Base-by-base conservation (phyloP, 345 rosid species). In the Eucalyptus regnans region DNA sequence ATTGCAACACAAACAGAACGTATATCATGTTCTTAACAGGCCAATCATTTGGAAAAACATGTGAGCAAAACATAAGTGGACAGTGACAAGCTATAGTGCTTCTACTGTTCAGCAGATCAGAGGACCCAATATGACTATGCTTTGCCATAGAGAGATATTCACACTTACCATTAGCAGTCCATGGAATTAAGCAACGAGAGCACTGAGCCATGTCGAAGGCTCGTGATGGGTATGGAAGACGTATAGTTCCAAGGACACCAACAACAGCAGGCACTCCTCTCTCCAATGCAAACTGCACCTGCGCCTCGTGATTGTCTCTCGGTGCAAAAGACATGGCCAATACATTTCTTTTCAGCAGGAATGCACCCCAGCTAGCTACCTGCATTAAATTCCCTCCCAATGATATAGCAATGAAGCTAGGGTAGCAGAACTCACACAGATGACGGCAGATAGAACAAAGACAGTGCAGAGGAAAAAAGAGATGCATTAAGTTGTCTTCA, bases 321-420 rank as follows among this genome's bases (percentile, higher is more conserved):
- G 99, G 99, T 7, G 99, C 98, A 92, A 98, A 98, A 3, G 99
- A 98, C 98, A 98, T 97, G 12, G 99, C 87, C 91, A 97, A 87
- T 51, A 98, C 98, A 76, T 98, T 98, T 94, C 97, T 94, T 90
- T 95, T 96, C 92, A 95, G 89, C 91, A 98, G 91, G 89, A 97
- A 98, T 62, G 98, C 99, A 89, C 99, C 99, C 99, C 99, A 98
- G 89, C 99, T 98, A 58, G 99, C 99, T 86, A 98, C 99, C 99
- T 98, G 89, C 66, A 88, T 56, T 58, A 68, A 52, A 41, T 81
- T 58, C 83, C 27, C 48, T 41, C 48, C 7, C 29, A 76, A 41
- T 76, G 83, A 76, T 76, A 15, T 5, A 31, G 60, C 44, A 41
- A 85, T 88, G 89, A 89, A 88, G 46, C 31, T 64, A 41, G 62